These are phyloP conservation scores for Tremella mesenterica DNA, from an alignment of 768 basidiomycete genomes.

Conservation along the genomic window DNA sequence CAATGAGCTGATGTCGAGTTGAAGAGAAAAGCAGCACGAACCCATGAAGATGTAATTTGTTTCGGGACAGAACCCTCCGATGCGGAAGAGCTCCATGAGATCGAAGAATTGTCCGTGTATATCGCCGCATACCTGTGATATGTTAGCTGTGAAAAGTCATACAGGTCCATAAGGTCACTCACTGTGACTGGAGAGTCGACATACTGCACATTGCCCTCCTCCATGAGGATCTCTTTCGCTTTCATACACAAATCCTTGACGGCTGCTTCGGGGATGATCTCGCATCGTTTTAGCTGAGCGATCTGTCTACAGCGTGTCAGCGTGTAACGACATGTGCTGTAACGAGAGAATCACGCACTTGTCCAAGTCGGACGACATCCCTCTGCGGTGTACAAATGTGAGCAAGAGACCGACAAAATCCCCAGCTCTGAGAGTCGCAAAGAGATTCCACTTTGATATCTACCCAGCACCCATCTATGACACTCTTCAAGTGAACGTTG, in stretches of 20 bases:
- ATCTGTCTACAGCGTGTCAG: constrained; percentile 64
- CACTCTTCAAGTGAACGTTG: too few relatives aligned
- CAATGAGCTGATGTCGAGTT: too few relatives aligned
- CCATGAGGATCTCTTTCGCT: constrained; percentile 90
- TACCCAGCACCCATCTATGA: too few relatives aligned
- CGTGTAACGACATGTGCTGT: neutral
- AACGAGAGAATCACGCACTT: constrained; percentile 20
- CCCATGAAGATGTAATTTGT: constrained; percentile 93
- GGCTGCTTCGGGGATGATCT: constrained; percentile 89
- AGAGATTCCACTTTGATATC: too few relatives aligned
- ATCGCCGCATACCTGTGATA: constrained; percentile 57
- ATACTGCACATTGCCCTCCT: constrained; percentile 94
- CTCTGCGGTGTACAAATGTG: neutral
- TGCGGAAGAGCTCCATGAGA: constrained; percentile 68
- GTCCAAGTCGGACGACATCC: constrained; percentile 38
- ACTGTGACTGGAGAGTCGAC: constrained; percentile 89
- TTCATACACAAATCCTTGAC: constrained; percentile 74
- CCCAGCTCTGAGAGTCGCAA: too few relatives aligned
- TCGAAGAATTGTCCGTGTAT: constrained; percentile 99
- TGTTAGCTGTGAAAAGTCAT: neutral
- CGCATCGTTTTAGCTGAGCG: constrained; percentile 82
- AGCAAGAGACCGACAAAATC: too few relatives aligned
- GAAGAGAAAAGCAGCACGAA: constrained; percentile 3
- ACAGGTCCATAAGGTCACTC: constrained; percentile 6
- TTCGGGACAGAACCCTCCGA: constrained; percentile 75